Base-by-base conservation (phyloP, 805 yeast species). In the Candida broadrunensis region DNA sequence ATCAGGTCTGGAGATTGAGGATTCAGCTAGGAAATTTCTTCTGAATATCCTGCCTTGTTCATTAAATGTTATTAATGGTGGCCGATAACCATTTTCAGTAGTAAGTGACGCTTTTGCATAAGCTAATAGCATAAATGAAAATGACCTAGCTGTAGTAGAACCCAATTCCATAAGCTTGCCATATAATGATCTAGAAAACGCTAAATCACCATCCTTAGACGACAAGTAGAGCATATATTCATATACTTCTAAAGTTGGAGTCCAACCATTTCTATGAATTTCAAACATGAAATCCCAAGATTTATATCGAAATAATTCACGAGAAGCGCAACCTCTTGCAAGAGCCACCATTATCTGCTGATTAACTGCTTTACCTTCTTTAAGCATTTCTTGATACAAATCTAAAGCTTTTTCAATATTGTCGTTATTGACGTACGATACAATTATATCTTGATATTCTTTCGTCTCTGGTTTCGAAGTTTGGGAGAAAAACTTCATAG, bases 201-300 rank as follows among this genome's bases (percentile, higher is more conserved):
- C 67, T 15, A 85, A 61, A 57, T 90, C 97, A 0, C 95, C 93
- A 52, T 89, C 89, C 43, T 72, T 71, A 0, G 88, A 83, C n/a
- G 93, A 79, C 35, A 91, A 62, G 46, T 82, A 75, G 65, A 91
- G 71, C 80, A 91, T 81, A 13, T 80, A 73, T 46, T 82, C 85
- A 49, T 81, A 70, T 0, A 85, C 73, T 18, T 66, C 66, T 7
- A 73, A 49, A n/a, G 71, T 54, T 46, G 80, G 67, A 45, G 63
- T 51, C 78, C 67, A 54, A 16, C 55, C 59, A 40, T 56, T 53
- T 13, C 75, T 70, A 49, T 80, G 70, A 43, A 86, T 78, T 47
- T 85, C 81, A 45, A 82, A 72, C 40, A 90, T 77, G 50, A 78
- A 83, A 39, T 77, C 75, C 97, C 97, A 91, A 0, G 96, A 95